These are phyloP conservation scores for Lactifluus rugatus DNA, from an alignment of 768 basidiomycete genomes.

Conservation along the genomic window DNA sequence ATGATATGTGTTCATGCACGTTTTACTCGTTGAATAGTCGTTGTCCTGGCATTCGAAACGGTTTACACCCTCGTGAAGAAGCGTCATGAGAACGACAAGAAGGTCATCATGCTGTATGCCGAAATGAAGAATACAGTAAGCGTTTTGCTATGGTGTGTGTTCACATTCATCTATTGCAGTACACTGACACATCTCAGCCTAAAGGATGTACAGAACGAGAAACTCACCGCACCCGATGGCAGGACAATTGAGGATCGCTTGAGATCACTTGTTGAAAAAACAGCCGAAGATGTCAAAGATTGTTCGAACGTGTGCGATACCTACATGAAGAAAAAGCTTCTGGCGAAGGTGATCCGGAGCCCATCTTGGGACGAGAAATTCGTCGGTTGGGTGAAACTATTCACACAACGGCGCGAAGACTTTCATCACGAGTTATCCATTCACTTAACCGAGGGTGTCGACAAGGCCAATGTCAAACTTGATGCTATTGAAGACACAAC, in stretches of 20 bases:
- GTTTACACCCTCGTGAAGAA: slow-evolving; percentile 40
- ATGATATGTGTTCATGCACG: neutral
- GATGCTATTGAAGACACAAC: slow-evolving; percentile 3
- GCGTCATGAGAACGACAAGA: slow-evolving; percentile 42
- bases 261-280: slow-evolving; percentile 24
- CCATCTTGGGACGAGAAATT: slow-evolving; percentile 25
- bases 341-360: slow-evolving; percentile 25
- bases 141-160: slow-evolving; percentile 6
- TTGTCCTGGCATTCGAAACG: slow-evolving; percentile 40
- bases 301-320: slow-evolving; percentile 29
- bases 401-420: slow-evolving; percentile 22
- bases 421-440: slow-evolving; percentile 26
- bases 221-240: slow-evolving; percentile 26
- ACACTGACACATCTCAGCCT: slow-evolving; percentile 22
- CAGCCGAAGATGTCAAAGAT: slow-evolving; percentile 26
- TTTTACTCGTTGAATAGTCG: slow-evolving; percentile 26
- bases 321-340: slow-evolving; percentile 25
- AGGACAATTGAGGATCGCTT: slow-evolving; percentile 29
- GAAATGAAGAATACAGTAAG: slow-evolving; percentile 45
- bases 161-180: too few relatives aligned
- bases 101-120: slow-evolving; percentile 35
- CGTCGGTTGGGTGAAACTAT: slow-evolving; percentile 21
- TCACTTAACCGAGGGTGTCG: slow-evolving; percentile 21
- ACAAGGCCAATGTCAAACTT: slow-evolving; percentile 10
- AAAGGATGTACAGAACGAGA: slow-evolving; percentile 25